Conservation (phyloP, 352 stramenopile species). For the Phytophthora megakarya region DNA sequence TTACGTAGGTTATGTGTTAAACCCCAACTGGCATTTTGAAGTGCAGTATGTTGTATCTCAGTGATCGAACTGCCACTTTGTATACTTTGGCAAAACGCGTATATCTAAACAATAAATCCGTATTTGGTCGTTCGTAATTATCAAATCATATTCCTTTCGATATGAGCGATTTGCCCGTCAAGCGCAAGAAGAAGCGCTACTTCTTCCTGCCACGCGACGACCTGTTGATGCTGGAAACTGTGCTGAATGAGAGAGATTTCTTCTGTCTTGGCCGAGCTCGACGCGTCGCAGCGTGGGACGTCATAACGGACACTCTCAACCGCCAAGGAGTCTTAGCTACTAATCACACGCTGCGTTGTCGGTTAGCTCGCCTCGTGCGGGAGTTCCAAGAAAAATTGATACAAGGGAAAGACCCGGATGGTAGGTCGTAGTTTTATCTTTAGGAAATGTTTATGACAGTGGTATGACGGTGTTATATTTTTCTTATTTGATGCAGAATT, state of each 20-base stretch:
- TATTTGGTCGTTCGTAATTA: too few species aligned
- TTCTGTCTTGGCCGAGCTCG: background rate
- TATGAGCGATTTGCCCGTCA: constrained; percentile 22
- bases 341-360: constrained; percentile 19
- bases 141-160: too few species aligned
- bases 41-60: too few species aligned
- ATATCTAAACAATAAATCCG: too few species aligned
- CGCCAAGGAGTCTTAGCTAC: constrained; percentile 11
- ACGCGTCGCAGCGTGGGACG: constrained; percentile 10
- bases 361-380: constrained; percentile 11
- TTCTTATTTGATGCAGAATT: constrained; percentile 7
- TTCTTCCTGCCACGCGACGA: constrained; percentile 26
- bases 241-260: constrained; percentile 6
- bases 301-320: constrained; percentile 15
- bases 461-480: constrained; percentile 18
- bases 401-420: constrained; percentile 2
- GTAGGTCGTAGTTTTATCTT: constrained; percentile 8
- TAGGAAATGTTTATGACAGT: background rate
- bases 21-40: too few species aligned
- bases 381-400: constrained; percentile 7
- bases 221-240: constrained; percentile 9
- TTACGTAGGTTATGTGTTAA: too few species aligned
- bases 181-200: constrained; percentile 32
- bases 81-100: too few species aligned
- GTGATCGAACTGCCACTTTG: too few species aligned